These are phyloP conservation scores for Cucurbita ficifolia DNA, from an alignment of 306 rosid genomes.

Conservation along the genomic window DNA sequence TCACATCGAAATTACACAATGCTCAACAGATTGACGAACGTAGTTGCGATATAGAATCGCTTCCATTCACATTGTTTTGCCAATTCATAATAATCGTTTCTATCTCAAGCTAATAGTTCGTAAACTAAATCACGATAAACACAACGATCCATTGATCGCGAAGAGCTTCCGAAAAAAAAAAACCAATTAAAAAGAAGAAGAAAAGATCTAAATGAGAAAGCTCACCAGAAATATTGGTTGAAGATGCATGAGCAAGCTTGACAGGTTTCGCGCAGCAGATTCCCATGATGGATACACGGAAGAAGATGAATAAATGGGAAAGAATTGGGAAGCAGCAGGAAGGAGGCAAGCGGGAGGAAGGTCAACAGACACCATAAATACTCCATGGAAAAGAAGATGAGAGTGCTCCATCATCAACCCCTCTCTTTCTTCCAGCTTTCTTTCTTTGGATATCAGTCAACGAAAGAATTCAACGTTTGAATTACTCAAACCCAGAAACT, in stretches of 20 bases:
- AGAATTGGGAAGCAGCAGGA: background rate
- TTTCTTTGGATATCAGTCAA: background rate
- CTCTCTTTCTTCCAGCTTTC: background rate
- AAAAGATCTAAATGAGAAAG: background rate
- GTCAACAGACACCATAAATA: background rate
- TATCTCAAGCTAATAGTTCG: background rate
- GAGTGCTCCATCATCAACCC: background rate
- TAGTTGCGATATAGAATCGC: background rate
- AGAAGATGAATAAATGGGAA: background rate
- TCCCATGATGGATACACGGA: slow-evolving; percentile 32
- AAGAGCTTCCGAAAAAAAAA: background rate
- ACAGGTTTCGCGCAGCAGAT: slow-evolving; percentile 38
- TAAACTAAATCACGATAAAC: background rate
- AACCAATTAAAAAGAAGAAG: background rate
- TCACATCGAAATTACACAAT: background rate
- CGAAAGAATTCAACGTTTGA: slow-evolving; percentile 1
- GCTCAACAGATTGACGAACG: background rate
- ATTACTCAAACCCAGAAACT: background rate
- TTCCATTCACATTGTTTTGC: background rate
- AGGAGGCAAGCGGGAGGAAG: background rate
- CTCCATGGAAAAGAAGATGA: background rate
- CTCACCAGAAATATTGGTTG: slow-evolving; percentile 34
- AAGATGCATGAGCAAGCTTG: slow-evolving; percentile 57
- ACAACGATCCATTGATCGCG: background rate
- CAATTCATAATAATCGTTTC: background rate